Conservation (phyloP, 352 stramenopile genomes). For the Pythium dissotocum region DNA sequence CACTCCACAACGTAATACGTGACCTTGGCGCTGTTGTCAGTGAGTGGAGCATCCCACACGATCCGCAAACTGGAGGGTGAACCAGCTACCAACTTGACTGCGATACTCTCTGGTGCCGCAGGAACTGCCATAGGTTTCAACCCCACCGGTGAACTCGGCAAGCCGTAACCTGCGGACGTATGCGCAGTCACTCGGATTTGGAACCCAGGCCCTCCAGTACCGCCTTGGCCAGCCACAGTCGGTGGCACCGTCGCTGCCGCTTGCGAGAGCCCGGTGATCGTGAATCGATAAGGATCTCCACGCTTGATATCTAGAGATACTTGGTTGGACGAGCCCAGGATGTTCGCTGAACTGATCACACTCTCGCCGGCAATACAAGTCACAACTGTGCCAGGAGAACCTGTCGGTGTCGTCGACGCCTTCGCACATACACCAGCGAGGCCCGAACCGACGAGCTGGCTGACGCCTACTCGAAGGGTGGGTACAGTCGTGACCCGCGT, state of each 20-base stretch:
- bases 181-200: constrained; percentile 62
- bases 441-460: constrained; percentile 38
- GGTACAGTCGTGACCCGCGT: constrained; percentile 41
- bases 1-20: constrained; percentile 90
- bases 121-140: constrained; percentile 91
- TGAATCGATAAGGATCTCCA: constrained; percentile 55
- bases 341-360: constrained; percentile 24
- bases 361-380: constrained; percentile 58
- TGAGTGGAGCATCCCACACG: constrained; percentile 85
- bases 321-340: constrained; percentile 39
- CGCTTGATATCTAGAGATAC: constrained; percentile 50
- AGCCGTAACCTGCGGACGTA: constrained; percentile 62
- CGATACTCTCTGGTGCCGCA: constrained; percentile 62
- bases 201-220: constrained; percentile 47
- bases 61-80: constrained; percentile 70
- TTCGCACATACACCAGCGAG: constrained; percentile 57
- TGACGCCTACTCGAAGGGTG: constrained; percentile 36
- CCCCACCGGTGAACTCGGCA: constrained; percentile 46
- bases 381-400: constrained; percentile 40
- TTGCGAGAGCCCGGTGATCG: constrained; percentile 52
- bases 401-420: constrained; percentile 23
- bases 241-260: constrained; percentile 32
- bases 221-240: constrained; percentile 36
- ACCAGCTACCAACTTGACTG: constrained; percentile 77
- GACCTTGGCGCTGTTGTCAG: constrained; percentile 80